Evolutionary conservation across 2,329 filamentous ascomycete species (phyloP).

Genomic region (Chrysosporium queenslandicum): DNA sequence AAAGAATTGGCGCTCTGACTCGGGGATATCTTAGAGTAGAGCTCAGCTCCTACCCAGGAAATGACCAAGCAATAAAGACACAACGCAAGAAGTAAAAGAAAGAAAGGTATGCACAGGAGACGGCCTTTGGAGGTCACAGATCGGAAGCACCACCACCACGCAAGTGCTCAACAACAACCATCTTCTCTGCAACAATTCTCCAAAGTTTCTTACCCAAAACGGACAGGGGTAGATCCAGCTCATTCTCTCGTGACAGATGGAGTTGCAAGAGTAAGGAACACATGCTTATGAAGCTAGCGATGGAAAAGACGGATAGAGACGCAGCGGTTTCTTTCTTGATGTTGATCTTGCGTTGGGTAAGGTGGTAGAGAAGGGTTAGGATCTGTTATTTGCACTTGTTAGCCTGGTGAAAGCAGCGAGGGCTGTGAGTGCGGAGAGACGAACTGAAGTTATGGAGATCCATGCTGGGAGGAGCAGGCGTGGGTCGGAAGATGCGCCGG

Average conservation of each 20-base stretch:
- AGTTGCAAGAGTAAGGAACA: constrained; percentile 57
- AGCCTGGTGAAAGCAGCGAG: neutral
- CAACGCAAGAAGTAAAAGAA: neutral
- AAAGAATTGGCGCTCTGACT: neutral
- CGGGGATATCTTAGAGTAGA: neutral
- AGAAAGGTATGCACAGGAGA: neutral
- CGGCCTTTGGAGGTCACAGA: neutral
- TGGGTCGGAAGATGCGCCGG: constrained; percentile 59
- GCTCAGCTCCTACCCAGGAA: neutral
- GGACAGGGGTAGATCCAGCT: constrained; percentile 51
- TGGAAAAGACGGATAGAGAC: constrained; percentile 66
- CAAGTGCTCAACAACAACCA: constrained; percentile 11
- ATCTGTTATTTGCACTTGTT: constrained; percentile 40
- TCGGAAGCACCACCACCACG: neutral
- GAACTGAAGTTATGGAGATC: constrained; percentile 65
- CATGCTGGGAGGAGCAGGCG: constrained; percentile 64
- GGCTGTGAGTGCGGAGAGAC: constrained; percentile 19
- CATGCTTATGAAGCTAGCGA: constrained; percentile 68
- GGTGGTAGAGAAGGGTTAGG: constrained; percentile 63
- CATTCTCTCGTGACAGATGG: constrained; percentile 52
- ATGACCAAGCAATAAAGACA: neutral
- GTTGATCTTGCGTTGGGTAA: constrained; percentile 67
- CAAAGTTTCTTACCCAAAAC: constrained; percentile 38
- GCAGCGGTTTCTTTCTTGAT: constrained; percentile 70
- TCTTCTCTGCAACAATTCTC: constrained; percentile 28